Evolutionary conservation across 2,329 filamentous ascomycete genomes (phyloP).

Genomic region (Fusarium sp.): DNA sequence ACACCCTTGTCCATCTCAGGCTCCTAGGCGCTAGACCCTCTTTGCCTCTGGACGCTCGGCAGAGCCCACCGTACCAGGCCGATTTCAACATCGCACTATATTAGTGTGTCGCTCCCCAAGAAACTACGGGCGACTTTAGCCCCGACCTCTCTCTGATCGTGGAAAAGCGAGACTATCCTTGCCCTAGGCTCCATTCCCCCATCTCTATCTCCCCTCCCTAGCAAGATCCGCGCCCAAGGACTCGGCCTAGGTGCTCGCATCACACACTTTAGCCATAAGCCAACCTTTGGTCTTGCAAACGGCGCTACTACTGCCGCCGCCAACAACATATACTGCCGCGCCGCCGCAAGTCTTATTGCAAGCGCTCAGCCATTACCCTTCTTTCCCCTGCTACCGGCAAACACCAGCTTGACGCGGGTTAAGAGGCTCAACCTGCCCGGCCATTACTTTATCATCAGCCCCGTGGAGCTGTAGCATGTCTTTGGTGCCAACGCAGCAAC

Average conservation of each 20-base stretch:
- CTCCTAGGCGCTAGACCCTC: conserved; percentile 49
- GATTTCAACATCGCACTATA: conserved; percentile 52
- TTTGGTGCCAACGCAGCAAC: conserved; percentile 48
- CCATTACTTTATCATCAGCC: conserved; percentile 43
- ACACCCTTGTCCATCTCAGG: conserved; percentile 43
- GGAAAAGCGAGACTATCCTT: conserved; percentile 46
- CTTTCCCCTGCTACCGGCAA: conserved; percentile 43
- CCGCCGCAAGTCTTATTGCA: conserved; percentile 47
- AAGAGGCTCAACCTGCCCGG: conserved; percentile 48
- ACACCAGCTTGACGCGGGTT: conserved; percentile 47
- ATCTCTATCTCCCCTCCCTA: conserved; percentile 42
- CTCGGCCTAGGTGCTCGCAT: conserved; percentile 48
- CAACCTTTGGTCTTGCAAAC: conserved; percentile 44
- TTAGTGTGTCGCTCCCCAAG: conserved; percentile 53
- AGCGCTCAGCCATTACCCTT: conserved; percentile 45
- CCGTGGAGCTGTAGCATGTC: conserved; percentile 49
- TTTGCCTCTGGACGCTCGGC: conserved; percentile 48
- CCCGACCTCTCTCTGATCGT: conserved; percentile 46
- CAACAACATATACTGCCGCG: conserved; percentile 50
- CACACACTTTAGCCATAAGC: conserved; percentile 47
- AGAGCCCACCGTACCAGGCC: conserved; percentile 46
- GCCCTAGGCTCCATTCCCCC: conserved; percentile 43
- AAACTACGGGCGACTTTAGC: conserved; percentile 46
- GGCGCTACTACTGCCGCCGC: conserved; percentile 49
- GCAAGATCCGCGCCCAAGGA: conserved; percentile 48